Percentiles rank a stretch among this genome's conserved stretches.
Conservation (phyloP, 2,329 filamentous ascomycete species). For the Colletotrichum sojae region DNA sequence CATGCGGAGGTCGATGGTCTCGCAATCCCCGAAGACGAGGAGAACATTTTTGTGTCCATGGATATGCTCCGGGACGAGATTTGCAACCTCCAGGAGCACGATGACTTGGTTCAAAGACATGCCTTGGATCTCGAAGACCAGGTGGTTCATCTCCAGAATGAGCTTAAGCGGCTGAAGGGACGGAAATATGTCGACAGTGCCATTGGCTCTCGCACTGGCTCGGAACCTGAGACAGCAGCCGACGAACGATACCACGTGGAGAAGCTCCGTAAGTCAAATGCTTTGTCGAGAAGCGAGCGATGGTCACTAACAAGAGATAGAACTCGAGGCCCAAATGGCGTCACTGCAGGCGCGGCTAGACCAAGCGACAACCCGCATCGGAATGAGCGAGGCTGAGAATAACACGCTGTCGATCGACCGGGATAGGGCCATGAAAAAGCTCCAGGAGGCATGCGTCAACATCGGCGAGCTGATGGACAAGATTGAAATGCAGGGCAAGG, state of each 20-base stretch:
- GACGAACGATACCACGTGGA: slow-evolving; percentile 63
- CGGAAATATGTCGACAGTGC: slow-evolving; percentile 59
- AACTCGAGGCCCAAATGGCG: slow-evolving; percentile 71
- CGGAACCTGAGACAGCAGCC: slow-evolving; percentile 59
- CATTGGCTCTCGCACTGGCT: slow-evolving; percentile 50
- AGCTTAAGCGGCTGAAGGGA: slow-evolving; percentile 60
- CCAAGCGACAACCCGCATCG: slow-evolving; percentile 73
- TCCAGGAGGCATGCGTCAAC: slow-evolving; percentile 72
- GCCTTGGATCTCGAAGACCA: slow-evolving; percentile 67
- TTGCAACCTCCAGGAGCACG: slow-evolving; percentile 68
- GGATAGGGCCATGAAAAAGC: slow-evolving; percentile 74
- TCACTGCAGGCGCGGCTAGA: slow-evolving; percentile 74
- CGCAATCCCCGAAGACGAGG: slow-evolving; percentile 66
- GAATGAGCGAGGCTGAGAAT: slow-evolving; percentile 74
- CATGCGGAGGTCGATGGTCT: slow-evolving; percentile 67
- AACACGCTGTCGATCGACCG: slow-evolving; percentile 75
- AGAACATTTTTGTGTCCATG: slow-evolving; percentile 72
- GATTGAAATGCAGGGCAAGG: slow-evolving; percentile 57
- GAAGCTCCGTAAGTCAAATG: slow-evolving; percentile 66
- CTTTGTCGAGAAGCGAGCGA: neutral
- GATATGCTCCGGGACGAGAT: slow-evolving; percentile 74
- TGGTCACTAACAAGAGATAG: slow-evolving; percentile 49
- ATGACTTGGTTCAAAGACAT: slow-evolving; percentile 69
- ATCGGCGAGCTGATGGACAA: slow-evolving; percentile 65
- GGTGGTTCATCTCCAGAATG: slow-evolving; percentile 64